A percentile compares a stretch with the other conserved stretches of the same genome.
Conservation (phyloP, 2,329 filamentous ascomycete genomes). For the Aspergillus persii region DNA sequence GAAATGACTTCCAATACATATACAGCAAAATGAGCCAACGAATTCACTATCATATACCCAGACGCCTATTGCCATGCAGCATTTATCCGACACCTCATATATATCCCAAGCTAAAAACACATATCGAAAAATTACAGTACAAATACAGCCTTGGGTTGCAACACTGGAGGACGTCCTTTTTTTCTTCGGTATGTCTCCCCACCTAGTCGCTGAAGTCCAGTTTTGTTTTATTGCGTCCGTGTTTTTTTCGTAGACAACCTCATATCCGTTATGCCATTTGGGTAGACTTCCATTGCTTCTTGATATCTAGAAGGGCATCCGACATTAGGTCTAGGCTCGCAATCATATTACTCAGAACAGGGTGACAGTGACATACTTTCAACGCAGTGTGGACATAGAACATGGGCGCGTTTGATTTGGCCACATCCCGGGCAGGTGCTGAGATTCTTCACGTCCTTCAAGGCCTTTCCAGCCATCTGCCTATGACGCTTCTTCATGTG, state of each 20-base stretch:
- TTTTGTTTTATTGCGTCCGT: background rate
- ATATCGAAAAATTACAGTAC: constrained; percentile 16
- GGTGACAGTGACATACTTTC: constrained; percentile 59
- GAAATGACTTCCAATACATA: background rate
- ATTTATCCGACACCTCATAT: constrained; percentile 26
- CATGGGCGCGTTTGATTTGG: constrained; percentile 80
- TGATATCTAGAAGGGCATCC: constrained; percentile 38
- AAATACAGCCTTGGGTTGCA: constrained; percentile 16
- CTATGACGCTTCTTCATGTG: constrained; percentile 92
- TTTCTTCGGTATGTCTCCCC: constrained; percentile 1
- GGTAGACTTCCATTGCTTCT: constrained; percentile 44
- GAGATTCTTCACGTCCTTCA: constrained; percentile 84
- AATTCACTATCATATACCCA: constrained; percentile 26
- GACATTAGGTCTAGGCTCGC: background rate
- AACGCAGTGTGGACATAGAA: constrained; percentile 84
- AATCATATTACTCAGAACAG: no score
- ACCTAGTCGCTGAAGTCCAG: constrained; percentile 1
- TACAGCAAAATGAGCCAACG: background rate
- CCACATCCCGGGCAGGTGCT: constrained; percentile 91
- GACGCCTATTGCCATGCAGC: constrained; percentile 40
- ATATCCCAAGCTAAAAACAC: constrained; percentile 9
- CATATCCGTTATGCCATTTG: constrained; percentile 27
- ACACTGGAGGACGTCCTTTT: constrained; percentile 1
- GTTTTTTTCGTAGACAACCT: background rate
- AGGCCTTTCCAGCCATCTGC: constrained; percentile 90